Evolutionary conservation across 805 yeast species (phyloP).

Genomic region (Wickerhamomyces strasburgensis): DNA sequence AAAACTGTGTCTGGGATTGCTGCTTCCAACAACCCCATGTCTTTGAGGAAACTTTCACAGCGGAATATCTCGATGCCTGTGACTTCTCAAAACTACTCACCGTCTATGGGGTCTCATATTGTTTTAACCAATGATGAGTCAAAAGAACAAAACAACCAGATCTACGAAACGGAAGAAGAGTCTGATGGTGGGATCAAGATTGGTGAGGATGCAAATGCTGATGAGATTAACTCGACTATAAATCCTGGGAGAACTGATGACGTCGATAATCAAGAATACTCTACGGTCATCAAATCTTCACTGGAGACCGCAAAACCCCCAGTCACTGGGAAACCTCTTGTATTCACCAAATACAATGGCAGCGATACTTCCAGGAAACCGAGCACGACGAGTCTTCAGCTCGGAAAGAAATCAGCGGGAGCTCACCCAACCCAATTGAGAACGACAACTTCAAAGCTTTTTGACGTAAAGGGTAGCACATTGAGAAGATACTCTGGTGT

Average conservation of each 20-base stretch:
- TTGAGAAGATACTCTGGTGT: conserved; percentile 70
- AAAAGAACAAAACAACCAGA: conserved; percentile 7
- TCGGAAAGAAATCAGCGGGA: background rate
- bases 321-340: conserved; percentile 9
- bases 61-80: conserved; percentile 26
- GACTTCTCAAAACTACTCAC: conserved; percentile 8
- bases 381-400: conserved; percentile 12
- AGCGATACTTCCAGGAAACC: conserved; percentile 13
- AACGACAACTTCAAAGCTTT: conserved; percentile 68
- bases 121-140: conserved; percentile 7
- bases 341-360: conserved; percentile 22
- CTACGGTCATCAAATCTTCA: background rate
- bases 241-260: background rate
- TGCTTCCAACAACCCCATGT: conserved; percentile 11
- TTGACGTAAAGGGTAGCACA: conserved; percentile 68
- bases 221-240: background rate
- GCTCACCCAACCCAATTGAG: conserved; percentile 35
- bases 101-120: conserved; percentile 8
- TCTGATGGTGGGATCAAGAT: conserved; percentile 3
- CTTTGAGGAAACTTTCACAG: conserved; percentile 20
- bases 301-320: background rate
- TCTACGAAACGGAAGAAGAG: conserved; percentile 15
- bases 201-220: background rate
- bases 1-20: conserved; percentile 8
- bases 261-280: background rate